Conservation (phyloP, 2,329 filamentous ascomycete species). For the Talaromyces albobiverticillius region DNA sequence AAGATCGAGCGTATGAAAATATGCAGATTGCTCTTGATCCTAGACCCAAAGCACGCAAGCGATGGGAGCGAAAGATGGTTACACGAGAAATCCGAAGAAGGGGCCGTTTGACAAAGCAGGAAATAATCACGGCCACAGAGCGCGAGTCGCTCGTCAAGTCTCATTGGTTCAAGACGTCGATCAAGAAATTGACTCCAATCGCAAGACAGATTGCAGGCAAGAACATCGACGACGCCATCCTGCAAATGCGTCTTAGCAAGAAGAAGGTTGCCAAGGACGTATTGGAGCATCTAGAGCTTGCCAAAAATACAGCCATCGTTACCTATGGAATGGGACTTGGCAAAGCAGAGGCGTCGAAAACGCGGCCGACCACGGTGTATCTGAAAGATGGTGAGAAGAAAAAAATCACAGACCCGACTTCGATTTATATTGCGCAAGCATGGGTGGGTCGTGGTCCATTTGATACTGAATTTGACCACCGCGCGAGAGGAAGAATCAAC, state of each 20-base stretch:
- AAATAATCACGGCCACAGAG: slow-evolving; percentile 67
- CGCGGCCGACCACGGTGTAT: slow-evolving; percentile 58
- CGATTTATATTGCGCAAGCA: slow-evolving; percentile 85
- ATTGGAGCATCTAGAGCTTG: slow-evolving; percentile 72
- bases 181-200: slow-evolving; percentile 87
- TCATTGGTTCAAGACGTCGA: slow-evolving; percentile 73
- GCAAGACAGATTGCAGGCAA: slow-evolving; percentile 89
- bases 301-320: slow-evolving; percentile 76
- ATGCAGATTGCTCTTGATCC: slow-evolving; percentile 70
- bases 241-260: slow-evolving; percentile 92
- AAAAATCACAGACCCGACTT: slow-evolving; percentile 69
- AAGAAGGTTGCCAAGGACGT: slow-evolving; percentile 88
- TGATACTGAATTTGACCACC: slow-evolving; percentile 62
- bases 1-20: slow-evolving; percentile 47
- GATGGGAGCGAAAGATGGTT: slow-evolving; percentile 82
- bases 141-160: slow-evolving; percentile 60
- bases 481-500: slow-evolving; percentile 71
- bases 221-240: slow-evolving; percentile 86
- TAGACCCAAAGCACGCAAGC: slow-evolving; percentile 64
- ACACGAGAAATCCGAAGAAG: slow-evolving; percentile 69
- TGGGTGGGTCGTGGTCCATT: slow-evolving; percentile 81
- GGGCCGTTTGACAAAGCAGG: slow-evolving; percentile 63
- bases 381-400: slow-evolving; percentile 73
- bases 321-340: slow-evolving; percentile 79
- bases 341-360: slow-evolving; percentile 19